A percentile compares a stretch with the other conserved stretches of the same genome.
Evolutionary conservation across 1,139 yeast genomes (phyloP).

Genomic region (Blastobotrys persicus): DNA sequence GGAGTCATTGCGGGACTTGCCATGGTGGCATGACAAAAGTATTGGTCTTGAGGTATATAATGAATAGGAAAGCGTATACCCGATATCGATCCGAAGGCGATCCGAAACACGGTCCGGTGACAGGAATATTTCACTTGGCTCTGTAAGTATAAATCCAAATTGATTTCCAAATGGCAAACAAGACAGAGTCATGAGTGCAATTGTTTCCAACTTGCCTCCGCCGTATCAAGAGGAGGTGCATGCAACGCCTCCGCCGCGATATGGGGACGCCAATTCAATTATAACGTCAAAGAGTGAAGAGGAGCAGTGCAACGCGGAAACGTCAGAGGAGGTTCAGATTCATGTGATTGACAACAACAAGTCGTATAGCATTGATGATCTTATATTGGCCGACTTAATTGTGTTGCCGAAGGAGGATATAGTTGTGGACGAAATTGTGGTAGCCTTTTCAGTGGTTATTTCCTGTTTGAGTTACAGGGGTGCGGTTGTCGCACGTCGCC

Average conservation of each 20-base stretch:
- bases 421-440: constrained; percentile 1
- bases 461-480: background rate
- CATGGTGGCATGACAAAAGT: too few species aligned
- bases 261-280: constrained; percentile 2
- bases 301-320: background rate
- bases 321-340: background rate
- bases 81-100: background rate
- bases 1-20: too few species aligned
- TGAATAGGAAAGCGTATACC: too few species aligned
- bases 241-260: constrained; percentile 2
- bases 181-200: background rate
- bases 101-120: background rate
- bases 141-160: background rate
- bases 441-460: constrained; percentile 1
- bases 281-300: background rate
- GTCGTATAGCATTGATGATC: background rate
- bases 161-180: too few species aligned
- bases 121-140: background rate
- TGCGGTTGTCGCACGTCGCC: background rate
- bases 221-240: background rate
- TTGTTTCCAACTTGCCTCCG: background rate
- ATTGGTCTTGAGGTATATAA: too few species aligned
- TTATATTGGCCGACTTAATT: background rate
- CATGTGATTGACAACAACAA: background rate
- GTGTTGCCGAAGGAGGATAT: background rate